A percentile compares a stretch with the other conserved stretches of the same genome.
phyloP scores from a whole-genome alignment of 2,329 filamentous ascomycete species.

The Pyrenophora seminiperda region DNA sequence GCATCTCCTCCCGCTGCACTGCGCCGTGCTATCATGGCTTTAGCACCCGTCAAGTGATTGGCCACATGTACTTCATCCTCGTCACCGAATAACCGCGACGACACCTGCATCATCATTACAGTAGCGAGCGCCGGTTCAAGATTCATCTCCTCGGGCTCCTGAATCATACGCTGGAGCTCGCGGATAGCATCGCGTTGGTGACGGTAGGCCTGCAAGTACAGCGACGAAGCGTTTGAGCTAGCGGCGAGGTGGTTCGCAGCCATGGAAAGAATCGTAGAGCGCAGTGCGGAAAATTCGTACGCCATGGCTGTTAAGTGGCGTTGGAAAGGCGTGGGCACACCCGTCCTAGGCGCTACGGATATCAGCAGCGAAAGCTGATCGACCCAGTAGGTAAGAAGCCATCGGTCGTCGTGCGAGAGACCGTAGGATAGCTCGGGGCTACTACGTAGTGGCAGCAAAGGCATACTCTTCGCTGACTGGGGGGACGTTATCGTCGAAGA shows the following conservation, averaged over 20 bases:
- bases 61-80: constrained; percentile 33
- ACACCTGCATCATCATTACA: constrained; percentile 44
- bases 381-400: constrained; percentile 38
- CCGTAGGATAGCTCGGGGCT: constrained; percentile 13
- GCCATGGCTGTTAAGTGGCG: constrained; percentile 37
- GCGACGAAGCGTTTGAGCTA: constrained; percentile 23
- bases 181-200: constrained; percentile 38
- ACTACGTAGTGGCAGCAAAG: constrained; percentile 9
- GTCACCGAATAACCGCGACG: constrained; percentile 34
- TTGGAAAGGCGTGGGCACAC: constrained; percentile 32
- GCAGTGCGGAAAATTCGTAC: constrained; percentile 30
- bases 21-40: constrained; percentile 36
- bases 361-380: constrained; percentile 33
- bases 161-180: constrained; percentile 32
- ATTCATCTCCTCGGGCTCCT: constrained; percentile 24
- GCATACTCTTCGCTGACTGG: constrained; percentile 10
- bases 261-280: constrained; percentile 42
- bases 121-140: constrained; percentile 36
- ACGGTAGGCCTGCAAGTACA: constrained; percentile 33
- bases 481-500: not conserved
- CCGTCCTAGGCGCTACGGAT: constrained; percentile 30
- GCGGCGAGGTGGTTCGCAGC: constrained; percentile 38
- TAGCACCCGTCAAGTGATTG: constrained; percentile 39
- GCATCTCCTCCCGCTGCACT: constrained; percentile 1
- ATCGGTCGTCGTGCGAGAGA: constrained; percentile 26